Evolutionary conservation across 805 yeast species (phyloP).

Genomic region (Candida sanyiensis): DNA sequence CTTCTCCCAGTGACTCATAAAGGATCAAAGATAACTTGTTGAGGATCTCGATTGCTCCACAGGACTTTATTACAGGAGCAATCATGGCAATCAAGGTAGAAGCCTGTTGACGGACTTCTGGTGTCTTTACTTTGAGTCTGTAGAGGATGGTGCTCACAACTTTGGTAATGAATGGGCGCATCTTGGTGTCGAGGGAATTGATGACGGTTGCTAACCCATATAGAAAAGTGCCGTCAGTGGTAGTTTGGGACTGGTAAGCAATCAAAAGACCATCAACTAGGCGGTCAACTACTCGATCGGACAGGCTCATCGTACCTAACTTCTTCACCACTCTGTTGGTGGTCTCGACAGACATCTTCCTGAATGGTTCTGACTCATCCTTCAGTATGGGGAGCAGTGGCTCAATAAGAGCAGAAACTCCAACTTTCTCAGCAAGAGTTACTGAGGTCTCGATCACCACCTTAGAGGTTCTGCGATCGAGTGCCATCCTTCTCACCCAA

Average conservation of each 20-base stretch:
- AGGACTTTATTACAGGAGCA: conserved; percentile 58
- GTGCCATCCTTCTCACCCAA: conserved; percentile 80
- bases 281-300: conserved; percentile 52
- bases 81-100: conserved; percentile 67
- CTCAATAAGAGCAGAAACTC: conserved; percentile 55
- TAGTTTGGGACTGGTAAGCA: conserved; percentile 76
- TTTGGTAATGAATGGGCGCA: conserved; percentile 66
- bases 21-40: conserved; percentile 67
- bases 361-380: conserved; percentile 76
- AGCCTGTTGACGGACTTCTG: conserved; percentile 76
- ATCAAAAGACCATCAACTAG: conserved; percentile 75
- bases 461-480: conserved; percentile 51
- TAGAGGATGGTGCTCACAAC: conserved; percentile 68
- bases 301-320: conserved; percentile 54
- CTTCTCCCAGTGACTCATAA: conserved; percentile 91
- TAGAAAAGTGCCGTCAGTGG: conserved; percentile 49
- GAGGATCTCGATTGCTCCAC: conserved; percentile 59
- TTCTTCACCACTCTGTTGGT: conserved; percentile 47
- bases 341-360: conserved; percentile 75
- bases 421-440: conserved; percentile 60
- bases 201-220: conserved; percentile 61
- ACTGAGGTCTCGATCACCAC: conserved; percentile 70
- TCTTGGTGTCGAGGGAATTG: conserved; percentile 53
- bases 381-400: conserved; percentile 53
- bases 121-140: conserved; percentile 63